Conservation (phyloP, 1,139 yeast genomes). For the Taphrina deformans region DNA sequence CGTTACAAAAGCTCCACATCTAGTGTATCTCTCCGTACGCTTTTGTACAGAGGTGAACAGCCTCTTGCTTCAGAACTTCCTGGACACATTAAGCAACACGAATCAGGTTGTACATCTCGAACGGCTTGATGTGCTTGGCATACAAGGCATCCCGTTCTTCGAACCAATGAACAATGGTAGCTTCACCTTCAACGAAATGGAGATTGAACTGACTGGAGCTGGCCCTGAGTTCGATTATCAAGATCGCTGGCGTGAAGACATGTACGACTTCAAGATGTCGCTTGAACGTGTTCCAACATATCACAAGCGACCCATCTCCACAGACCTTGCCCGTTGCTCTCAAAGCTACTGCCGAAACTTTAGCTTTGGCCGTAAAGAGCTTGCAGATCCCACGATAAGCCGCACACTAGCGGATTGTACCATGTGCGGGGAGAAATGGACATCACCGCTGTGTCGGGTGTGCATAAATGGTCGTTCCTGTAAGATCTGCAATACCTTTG, state of each 20-base stretch:
- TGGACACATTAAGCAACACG: background rate
- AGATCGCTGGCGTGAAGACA: slow-evolving; percentile 22
- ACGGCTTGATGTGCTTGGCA: slow-evolving; percentile 21
- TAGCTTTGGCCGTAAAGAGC: slow-evolving; percentile 3
- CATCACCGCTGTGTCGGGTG: slow-evolving; percentile 1
- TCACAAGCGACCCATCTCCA: background rate
- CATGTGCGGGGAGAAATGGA: slow-evolving; percentile 1
- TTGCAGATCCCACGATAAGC: slow-evolving; percentile 12
- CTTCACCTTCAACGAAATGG: slow-evolving; percentile 10
- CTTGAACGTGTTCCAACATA: slow-evolving; percentile 13
- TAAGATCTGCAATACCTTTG: slow-evolving; percentile 11
- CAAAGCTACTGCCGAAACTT: slow-evolving; percentile 19
- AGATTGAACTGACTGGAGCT: slow-evolving; percentile 23
- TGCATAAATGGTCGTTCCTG: slow-evolving; percentile 14
- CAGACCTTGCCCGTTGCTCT: slow-evolving; percentile 21
- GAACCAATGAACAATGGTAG: slow-evolving; percentile 25
- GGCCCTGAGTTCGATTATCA: slow-evolving; percentile 25
- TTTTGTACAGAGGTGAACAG: slow-evolving; percentile 4
- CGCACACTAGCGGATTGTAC: background rate
- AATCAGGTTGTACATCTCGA: background rate
- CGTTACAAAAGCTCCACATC: slow-evolving; percentile 1
- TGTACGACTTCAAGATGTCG: slow-evolving; percentile 17
- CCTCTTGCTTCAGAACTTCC: slow-evolving; percentile 4
- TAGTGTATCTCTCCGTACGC: slow-evolving; percentile 8
- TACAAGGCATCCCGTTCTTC: slow-evolving; percentile 24